phyloP scores from a whole-genome alignment of 2,329 filamentous ascomycete species.

The Beauveria medogensis region DNA sequence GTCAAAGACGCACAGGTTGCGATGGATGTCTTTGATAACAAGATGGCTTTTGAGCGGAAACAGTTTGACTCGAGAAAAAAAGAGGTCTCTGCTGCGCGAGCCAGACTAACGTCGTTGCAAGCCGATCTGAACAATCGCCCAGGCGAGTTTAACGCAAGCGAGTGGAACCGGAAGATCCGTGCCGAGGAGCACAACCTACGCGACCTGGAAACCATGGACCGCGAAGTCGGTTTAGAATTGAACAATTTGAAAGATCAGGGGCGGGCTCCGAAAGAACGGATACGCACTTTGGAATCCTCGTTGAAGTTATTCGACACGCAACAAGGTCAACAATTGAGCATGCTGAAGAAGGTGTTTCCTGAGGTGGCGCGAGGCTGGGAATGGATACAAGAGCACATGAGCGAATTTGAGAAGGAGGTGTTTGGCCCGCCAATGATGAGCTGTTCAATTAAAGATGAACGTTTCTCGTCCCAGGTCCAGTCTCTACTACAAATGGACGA shows the following conservation, averaged over 20 bases:
- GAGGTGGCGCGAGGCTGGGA: constrained; percentile 67
- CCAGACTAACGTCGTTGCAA: constrained; percentile 55
- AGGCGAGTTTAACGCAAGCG: constrained; percentile 57
- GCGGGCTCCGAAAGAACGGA: constrained; percentile 30
- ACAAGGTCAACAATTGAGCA: constrained; percentile 62
- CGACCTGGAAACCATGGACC: constrained; percentile 39
- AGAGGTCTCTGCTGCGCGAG: constrained; percentile 41
- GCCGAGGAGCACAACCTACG: constrained; percentile 50
- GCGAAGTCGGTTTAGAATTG: constrained; percentile 31
- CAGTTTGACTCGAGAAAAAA: constrained; percentile 41
- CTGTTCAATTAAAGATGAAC: constrained; percentile 68
- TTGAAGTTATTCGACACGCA: constrained; percentile 61
- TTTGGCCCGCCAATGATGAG: constrained; percentile 74
- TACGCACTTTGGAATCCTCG: constrained; percentile 35
- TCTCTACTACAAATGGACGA: constrained; percentile 42
- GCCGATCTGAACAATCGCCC: constrained; percentile 54
- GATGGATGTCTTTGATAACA: constrained; percentile 34
- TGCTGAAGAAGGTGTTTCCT: constrained; percentile 50
- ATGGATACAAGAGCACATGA: constrained; percentile 69
- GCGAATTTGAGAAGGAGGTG: constrained; percentile 64
- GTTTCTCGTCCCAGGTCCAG: constrained; percentile 51
- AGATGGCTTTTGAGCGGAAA: constrained; percentile 43
- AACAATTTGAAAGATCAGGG: constrained; percentile 35
- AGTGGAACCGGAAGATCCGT: constrained; percentile 65
- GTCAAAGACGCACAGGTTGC: constrained; percentile 28